Evolutionary conservation across 2,329 filamentous ascomycete genomes (phyloP).

Genomic region (Fusarium nisikadoi): DNA sequence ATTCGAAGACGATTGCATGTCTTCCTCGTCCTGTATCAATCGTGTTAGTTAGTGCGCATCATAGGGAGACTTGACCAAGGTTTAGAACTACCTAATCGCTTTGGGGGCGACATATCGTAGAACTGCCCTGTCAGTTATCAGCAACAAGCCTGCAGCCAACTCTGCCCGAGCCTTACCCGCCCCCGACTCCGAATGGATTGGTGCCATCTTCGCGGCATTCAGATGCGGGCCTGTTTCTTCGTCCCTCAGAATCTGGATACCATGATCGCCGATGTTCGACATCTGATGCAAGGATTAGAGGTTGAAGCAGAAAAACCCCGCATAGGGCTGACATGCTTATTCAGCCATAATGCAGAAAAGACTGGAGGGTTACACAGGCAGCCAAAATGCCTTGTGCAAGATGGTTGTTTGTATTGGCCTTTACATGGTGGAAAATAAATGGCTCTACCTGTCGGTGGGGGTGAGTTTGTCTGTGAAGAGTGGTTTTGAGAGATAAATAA

Average conservation of each 20-base stretch:
- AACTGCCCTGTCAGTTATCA: not conserved
- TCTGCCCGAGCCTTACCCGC: not conserved
- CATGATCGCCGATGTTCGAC: not conserved
- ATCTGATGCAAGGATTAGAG: not conserved
- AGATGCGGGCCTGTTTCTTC: not conserved
- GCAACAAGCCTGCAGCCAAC: not conserved
- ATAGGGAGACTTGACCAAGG: fast-evolving
- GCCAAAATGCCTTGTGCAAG: not conserved
- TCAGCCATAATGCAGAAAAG: not conserved
- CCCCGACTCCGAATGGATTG: not conserved
- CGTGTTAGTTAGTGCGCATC: not conserved
- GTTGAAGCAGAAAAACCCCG: not conserved
- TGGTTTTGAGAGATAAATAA: fast-evolving
- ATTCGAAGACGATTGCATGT: slow-evolving; percentile 18
- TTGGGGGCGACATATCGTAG: slow-evolving; percentile 8
- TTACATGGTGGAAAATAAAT: not conserved
- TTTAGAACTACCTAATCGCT: not conserved
- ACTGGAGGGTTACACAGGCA: not conserved
- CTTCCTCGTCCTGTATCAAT: slow-evolving; percentile 7
- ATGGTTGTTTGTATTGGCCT: fast-evolving
- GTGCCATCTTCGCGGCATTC: not conserved
- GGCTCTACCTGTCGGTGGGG: fast-evolving
- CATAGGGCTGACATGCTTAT: slow-evolving; percentile 1
- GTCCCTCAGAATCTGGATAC: not conserved
- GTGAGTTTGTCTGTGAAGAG: fast-evolving